Evolutionary conservation across 2,329 filamentous ascomycete species (phyloP), one percentile per base, ranked within the genome.

Genomic region (Monosporascus cannonballus): DNA sequence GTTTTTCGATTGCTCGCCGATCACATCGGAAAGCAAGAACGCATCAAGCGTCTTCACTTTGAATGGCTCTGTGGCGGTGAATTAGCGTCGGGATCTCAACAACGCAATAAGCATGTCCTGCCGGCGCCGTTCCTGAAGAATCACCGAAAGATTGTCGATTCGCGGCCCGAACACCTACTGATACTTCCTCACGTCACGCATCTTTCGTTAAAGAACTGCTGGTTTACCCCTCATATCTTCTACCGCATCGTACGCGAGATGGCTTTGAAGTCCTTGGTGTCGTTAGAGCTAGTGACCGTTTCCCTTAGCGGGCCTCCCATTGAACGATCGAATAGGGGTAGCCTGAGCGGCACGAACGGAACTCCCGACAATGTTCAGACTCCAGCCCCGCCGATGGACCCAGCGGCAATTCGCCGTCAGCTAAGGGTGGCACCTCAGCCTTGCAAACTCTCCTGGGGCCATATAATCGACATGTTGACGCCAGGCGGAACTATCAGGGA

Each of bases 61-160:
- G 86, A 87, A 54, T 90, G 84, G 79, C 71, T 79, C 6, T 81
- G 79, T 50, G 85, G 86, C 45, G 86, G 86, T 27, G 86, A 90
- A 68, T 78, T 85, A 57, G 83, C 81, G 2, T 70, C 78, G 18
- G 84, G 85, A 24, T 68, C 80, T 3, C 78, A 77, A 57, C 81
- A 83, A 36, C 77, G 86, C 25, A 86, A 86, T 60, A 74, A 76
- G 51, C 75, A 83, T 59, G 66, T 89, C 34, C 69, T 89, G 18
- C 83, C 85, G 0, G 83, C 82, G 8, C 86, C 84, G 2, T 67
- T 84, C 54, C 61, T 76, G 37, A 64, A 62, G 50, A 30, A 52
- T 9, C 50, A 60, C 18, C 55, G 60, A 18, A 53, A 52, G 45
- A 36, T 56, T 17, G 36, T 59, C 11, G 49, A 63, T 9, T 61